Evolutionary conservation across 192 early-diverging fungal species (phyloP).

Genomic region (Radiomyces spectabilis): DNA sequence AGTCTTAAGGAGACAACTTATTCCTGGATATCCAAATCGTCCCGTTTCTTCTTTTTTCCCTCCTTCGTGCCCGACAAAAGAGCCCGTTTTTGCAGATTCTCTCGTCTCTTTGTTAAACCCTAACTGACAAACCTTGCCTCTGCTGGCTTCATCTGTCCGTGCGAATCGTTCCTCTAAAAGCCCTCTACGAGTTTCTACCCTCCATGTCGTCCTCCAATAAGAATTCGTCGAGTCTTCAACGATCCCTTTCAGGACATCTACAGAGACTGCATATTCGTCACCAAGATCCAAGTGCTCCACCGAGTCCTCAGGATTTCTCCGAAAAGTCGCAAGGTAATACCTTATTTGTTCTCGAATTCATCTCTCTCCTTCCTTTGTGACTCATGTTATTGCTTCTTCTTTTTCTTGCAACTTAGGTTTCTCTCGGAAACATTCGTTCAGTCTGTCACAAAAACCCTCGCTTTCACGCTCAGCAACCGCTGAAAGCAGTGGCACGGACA

Average conservation of each 20-base stretch:
- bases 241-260: conserved; percentile 20
- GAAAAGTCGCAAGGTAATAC: conserved; percentile 7
- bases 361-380: background rate
- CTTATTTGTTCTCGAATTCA: background rate
- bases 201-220: conserved; percentile 9
- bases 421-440: background rate
- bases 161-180: no score
- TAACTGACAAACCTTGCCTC: no score
- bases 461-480: background rate
- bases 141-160: no score
- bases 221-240: conserved; percentile 5
- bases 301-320: conserved; percentile 4
- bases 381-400: background rate
- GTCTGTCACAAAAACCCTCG: background rate
- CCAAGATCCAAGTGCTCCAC: no score
- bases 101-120: no score
- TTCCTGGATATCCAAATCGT: no score
- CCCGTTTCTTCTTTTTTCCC: no score
- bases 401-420: background rate
- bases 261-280: conserved; percentile 10
- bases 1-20: no score
- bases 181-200: no score
- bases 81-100: no score
- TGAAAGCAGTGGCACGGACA: background rate
- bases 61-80: no score